These are phyloP conservation scores for Edaphochlamys debaryana DNA, from an alignment of 139 green algal genomes.

Conservation along the genomic window DNA sequence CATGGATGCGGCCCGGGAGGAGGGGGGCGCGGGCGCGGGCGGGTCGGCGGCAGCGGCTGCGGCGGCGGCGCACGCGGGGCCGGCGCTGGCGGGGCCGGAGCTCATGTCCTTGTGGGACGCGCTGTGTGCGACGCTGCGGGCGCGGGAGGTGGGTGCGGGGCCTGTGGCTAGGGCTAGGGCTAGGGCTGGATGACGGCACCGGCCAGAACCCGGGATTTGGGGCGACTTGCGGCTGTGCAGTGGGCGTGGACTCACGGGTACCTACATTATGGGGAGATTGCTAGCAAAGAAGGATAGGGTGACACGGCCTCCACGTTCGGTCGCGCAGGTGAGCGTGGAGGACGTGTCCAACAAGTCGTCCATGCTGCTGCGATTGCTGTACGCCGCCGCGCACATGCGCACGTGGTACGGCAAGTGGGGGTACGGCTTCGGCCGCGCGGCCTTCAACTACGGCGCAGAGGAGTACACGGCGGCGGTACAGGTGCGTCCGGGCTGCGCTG, in stretches of 20 bases:
- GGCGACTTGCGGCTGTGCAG: no score
- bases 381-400: constrained; percentile 70
- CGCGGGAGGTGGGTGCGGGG: constrained; percentile 45
- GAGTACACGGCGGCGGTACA: constrained; percentile 76
- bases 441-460: constrained; percentile 78
- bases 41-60: neutral
- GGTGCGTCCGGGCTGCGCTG: no score
- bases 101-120: constrained; percentile 94
- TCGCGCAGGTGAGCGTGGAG: constrained; percentile 74
- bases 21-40: constrained; percentile 36
- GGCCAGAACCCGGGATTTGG: no score
- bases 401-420: constrained; percentile 96
- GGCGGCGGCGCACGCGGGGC: neutral
- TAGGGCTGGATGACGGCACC: no score
- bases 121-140: constrained; percentile 84
- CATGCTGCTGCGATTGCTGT: constrained; percentile 94
- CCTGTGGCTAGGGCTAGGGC: no score
- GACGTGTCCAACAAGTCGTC: constrained; percentile 93
- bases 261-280: no score
- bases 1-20: constrained; percentile 1
- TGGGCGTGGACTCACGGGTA: no score
- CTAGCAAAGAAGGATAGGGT: no score
- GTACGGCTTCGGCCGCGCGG: constrained; percentile 91
- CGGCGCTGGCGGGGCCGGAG: constrained; percentile 68
- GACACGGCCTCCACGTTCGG: no score